Base-by-base conservation (phyloP, 768 basidiomycete species). In the Lentinus brumalis region DNA sequence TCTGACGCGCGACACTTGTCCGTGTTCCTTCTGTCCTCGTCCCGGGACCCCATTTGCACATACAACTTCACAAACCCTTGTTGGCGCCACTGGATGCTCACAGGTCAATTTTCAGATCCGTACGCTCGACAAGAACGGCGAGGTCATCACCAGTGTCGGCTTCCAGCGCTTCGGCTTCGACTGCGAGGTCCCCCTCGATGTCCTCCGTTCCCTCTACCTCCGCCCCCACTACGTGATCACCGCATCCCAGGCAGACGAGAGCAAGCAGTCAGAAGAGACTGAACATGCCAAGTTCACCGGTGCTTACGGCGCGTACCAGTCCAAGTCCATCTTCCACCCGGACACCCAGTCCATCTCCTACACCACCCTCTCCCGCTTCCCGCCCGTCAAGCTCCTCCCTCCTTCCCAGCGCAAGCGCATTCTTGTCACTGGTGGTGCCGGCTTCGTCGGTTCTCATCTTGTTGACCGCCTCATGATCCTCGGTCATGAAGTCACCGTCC, bases 401-500 rank as follows among this genome's bases (percentile, higher is more conserved):
- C 86, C 91, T 21, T 79, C 86, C 2, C 74, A 78, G 62, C 86
- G 94, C 69, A 97, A 96, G 77, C 90, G 96, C 60, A 79, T 98
- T 67, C 85, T 99, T 42, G 90, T 98, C 67, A 98, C 96, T 21
- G 96, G 96, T 60, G 96, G 97, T 44, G 97, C 96, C 40, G 97
- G 97, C n/a, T 99, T 99, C 74, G 96, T 99, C 60, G 97, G 97
- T 15, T 96, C 94, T 35, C 97, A 99, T 77, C 87, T 99, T 50
- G 92, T 99, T 55, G 97, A 99, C 78, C 86, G 97, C 51, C 86
- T 98, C 63, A 96, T 99, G 94, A 84, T 98, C 63, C 86, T 98
- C 53, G 97, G 97, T 15, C 97, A 99, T 71, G 95, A 98, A 74
- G 94, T 96, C 67, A 95, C 94, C 57, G 96, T 98, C 65, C 77